phyloP scores from a whole-genome alignment of 352 stramenopile genomes.

The Thalassiosira sp. region DNA sequence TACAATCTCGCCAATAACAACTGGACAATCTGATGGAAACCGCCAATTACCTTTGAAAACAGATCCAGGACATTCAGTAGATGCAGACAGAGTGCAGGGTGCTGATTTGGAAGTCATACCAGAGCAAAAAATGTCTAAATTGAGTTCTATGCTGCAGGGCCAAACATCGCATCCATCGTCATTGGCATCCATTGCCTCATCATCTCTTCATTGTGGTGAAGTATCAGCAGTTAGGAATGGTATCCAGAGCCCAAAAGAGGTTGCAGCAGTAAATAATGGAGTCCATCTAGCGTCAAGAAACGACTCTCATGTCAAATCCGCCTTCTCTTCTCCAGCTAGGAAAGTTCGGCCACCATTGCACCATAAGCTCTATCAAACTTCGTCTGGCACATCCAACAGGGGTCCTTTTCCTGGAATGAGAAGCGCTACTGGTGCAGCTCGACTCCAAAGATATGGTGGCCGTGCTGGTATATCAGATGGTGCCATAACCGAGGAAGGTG shows the following conservation, averaged over 20 bases:
- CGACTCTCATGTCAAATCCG: conserved; percentile 10
- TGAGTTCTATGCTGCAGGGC: neutral
- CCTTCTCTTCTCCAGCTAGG: conserved; percentile 14
- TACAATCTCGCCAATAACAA: conserved; percentile 29
- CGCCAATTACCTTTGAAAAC: neutral
- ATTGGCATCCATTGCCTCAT: neutral
- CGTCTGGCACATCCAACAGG: conserved; percentile 1
- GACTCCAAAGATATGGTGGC: neutral
- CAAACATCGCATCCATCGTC: neutral
- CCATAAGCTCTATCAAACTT: conserved; percentile 30
- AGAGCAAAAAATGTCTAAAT: neutral
- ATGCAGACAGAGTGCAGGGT: neutral
- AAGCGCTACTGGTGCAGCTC: conserved; percentile 7
- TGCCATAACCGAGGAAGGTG: conserved; percentile 5
- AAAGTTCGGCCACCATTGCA: conserved; percentile 9
- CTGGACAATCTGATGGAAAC: conserved; percentile 7
- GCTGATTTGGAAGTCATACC: neutral
- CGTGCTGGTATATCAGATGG: neutral
- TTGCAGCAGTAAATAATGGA: conserved; percentile 15
- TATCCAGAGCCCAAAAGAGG: conserved; percentile 24
- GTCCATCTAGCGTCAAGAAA: conserved; percentile 12
- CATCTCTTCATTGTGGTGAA: conserved; percentile 21
- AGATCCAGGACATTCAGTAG: neutral
- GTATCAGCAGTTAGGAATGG: conserved; percentile 5
- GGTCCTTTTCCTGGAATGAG: conserved; percentile 10